Evolutionary conservation across 495 filamentous ascomycete species (phyloP), one percentile per base, ranked within the genome.

Genomic region (Penicillium psychrofluorescens): DNA sequence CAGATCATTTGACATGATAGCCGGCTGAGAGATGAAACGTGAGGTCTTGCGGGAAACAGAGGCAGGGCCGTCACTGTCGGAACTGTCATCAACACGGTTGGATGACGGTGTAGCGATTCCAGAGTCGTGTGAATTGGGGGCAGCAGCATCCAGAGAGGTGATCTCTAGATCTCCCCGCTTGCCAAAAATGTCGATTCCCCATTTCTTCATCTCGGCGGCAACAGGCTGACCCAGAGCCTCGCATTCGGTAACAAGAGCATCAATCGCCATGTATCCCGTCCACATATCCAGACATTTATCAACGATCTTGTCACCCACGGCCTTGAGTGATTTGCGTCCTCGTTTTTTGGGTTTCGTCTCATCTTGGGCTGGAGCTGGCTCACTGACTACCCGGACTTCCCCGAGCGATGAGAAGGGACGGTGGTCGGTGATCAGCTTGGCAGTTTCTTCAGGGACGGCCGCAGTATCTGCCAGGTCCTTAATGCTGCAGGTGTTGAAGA

Each of bases 381-480:
- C 72, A 15, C 73, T 66, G 11, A 95, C 78, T 27, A 59, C 67
- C 35, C 83, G 75, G 8, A 92, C 81, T 7, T 74, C 73, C 13
- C 77, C 69, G 9, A 95, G 62, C 14, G 62, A 70, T 3, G 45
- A 50, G 48, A 90, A 96, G 0, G 90, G 88, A 31, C 84, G 79
- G 34, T 83, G 66, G 1, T 76, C 67, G 1, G 91, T 59, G 45
- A 98, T 77, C 8, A 76, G 37, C 27, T 79, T 65, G 0, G 87
- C 84, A 41, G 76, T 69, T 10, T 80, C 79, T 44, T 85, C 78
- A 2, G 82, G 81, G 13, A 84, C 77, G 36, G 75, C 76, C 10
- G 87, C 83, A 35, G 95, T 82, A 54, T 94, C 89, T 2, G 81
- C 77, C 12, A 98, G 74, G 37, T 87, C 83, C 22, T 81, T 71